Percentiles rank a stretch among this genome's conserved stretches.
phyloP scores from a whole-genome alignment of 1,284 basidiomycete genomes.

The Mycosarcoma maydis region DNA sequence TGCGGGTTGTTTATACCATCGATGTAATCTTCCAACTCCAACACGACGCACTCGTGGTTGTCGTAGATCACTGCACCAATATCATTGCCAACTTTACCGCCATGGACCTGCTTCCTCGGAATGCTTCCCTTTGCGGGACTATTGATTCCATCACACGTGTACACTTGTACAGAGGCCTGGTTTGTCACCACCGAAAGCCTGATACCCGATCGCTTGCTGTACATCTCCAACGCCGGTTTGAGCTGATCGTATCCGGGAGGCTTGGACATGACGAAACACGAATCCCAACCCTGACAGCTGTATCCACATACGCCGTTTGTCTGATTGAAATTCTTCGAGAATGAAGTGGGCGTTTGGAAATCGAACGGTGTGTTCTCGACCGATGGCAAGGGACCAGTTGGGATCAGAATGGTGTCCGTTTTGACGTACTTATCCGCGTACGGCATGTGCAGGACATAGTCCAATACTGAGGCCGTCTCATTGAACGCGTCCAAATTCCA shows the following conservation, averaged over 20 bases:
- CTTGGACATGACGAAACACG: constrained; percentile 54
- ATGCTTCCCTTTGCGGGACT: constrained; percentile 48
- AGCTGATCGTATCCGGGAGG: constrained; percentile 45
- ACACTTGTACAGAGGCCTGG: constrained; percentile 57
- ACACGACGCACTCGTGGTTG: constrained; percentile 54
- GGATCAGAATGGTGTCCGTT: constrained; percentile 53
- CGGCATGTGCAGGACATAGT: constrained; percentile 56
- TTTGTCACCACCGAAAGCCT: constrained; percentile 49
- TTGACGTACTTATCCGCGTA: constrained; percentile 54
- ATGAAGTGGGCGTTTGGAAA: constrained; percentile 46
- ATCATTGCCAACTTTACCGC: constrained; percentile 50
- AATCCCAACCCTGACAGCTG: constrained; percentile 59
- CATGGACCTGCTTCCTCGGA: constrained; percentile 58
- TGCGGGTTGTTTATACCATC: constrained; percentile 57
- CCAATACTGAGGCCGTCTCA: constrained; percentile 38
- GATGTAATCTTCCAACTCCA: constrained; percentile 62
- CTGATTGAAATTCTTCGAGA: constrained; percentile 50
- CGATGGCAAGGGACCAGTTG: constrained; percentile 48
- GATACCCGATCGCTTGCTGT: constrained; percentile 54
- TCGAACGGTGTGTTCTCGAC: constrained; percentile 50
- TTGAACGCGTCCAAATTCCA: constrained; percentile 61
- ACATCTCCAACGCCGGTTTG: constrained; percentile 52
- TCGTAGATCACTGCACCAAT: constrained; percentile 51
- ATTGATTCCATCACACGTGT: constrained; percentile 52
- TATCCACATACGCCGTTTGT: constrained; percentile 54